Percentiles rank a stretch among this genome's conserved stretches.
phyloP scores from a whole-genome alignment of 768 basidiomycete species.

The Macrolepiota dolichaula region DNA sequence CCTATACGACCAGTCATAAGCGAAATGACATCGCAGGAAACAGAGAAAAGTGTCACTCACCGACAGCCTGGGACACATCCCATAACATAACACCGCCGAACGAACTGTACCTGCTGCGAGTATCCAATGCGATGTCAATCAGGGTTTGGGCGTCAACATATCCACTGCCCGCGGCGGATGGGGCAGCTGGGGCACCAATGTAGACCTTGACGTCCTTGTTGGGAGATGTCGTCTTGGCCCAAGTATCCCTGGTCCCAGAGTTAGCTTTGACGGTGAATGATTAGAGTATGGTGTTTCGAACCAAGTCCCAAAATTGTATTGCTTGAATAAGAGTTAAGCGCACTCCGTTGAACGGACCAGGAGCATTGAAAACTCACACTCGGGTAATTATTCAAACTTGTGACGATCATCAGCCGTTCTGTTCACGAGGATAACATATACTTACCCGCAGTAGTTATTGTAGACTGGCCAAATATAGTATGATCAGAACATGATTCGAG shows the following conservation, averaged over 20 bases:
- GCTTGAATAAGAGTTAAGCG: conserved; percentile 14
- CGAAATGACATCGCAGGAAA: background rate
- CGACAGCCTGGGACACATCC: conserved; percentile 38
- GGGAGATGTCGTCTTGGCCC: conserved; percentile 51
- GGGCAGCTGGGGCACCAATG: conserved; percentile 52
- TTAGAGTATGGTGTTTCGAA: conserved; percentile 14
- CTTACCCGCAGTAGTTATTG: conserved; percentile 45
- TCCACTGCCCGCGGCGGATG: conserved; percentile 48
- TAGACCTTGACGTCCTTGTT: conserved; percentile 53
- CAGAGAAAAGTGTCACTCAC: conserved; percentile 15
- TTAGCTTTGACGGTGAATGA: background rate
- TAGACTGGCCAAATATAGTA: conserved; percentile 15
- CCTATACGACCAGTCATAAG: conserved; percentile 19
- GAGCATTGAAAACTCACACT: conserved; percentile 26
- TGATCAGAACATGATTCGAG: background rate
- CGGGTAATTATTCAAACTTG: conserved; percentile 35
- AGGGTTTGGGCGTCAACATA: conserved; percentile 43
- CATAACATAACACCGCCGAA: conserved; percentile 51
- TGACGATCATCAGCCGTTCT: background rate
- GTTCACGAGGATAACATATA: background rate
- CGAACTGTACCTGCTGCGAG: conserved; percentile 42
- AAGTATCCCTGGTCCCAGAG: conserved; percentile 38
- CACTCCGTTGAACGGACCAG: background rate
- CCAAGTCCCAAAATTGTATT: conserved; percentile 49
- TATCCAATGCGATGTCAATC: conserved; percentile 33